A percentile compares a stretch with the other conserved stretches of the same genome.
Evolutionary conservation across 106 monocot species (phyloP).

Genomic region (Acanthochlamys bracteata): DNA sequence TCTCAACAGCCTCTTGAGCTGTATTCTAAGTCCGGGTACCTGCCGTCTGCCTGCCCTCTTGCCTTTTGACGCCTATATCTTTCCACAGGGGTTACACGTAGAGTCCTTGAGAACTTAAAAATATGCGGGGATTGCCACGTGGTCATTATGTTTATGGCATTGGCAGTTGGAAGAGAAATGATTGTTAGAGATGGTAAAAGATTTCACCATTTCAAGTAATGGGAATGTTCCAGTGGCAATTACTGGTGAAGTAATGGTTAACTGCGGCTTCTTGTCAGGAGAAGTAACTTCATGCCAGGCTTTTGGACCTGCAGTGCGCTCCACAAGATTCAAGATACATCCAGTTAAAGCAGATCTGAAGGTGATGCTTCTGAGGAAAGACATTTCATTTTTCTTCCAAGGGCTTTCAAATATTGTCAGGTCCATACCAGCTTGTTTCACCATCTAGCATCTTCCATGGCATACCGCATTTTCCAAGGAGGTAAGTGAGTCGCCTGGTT

Average conservation of each 20-base stretch:
- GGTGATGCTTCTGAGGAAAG: not conserved
- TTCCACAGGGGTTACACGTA: conserved; percentile 28
- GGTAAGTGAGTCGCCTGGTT: no score
- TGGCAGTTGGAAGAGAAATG: conserved; percentile 51
- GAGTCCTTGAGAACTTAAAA: conserved; percentile 70
- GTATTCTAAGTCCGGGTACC: conserved; percentile 58
- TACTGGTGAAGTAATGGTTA: conserved; percentile 43
- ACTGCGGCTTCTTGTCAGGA: not conserved
- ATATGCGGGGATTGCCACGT: conserved; percentile 70
- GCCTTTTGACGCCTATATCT: conserved; percentile 48
- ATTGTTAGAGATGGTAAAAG: conserved; percentile 63
- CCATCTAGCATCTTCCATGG: no score
- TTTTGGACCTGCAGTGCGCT: no score
- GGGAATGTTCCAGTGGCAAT: conserved; percentile 60
- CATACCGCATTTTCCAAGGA: no score
- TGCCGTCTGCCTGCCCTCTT: conserved; percentile 59
- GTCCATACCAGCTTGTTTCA: no score
- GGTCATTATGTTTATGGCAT: conserved; percentile 58
- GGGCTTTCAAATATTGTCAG: no score
- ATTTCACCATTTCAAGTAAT: conserved; percentile 65
- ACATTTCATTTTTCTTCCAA: not conserved
- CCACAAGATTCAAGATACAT: no score
- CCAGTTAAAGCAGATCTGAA: not conserved
- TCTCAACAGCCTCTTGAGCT: conserved; percentile 83
- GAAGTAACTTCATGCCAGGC: no score